Base-by-base conservation (phyloP, 495 filamentous ascomycete genomes). In the Tuber borchii region DNA sequence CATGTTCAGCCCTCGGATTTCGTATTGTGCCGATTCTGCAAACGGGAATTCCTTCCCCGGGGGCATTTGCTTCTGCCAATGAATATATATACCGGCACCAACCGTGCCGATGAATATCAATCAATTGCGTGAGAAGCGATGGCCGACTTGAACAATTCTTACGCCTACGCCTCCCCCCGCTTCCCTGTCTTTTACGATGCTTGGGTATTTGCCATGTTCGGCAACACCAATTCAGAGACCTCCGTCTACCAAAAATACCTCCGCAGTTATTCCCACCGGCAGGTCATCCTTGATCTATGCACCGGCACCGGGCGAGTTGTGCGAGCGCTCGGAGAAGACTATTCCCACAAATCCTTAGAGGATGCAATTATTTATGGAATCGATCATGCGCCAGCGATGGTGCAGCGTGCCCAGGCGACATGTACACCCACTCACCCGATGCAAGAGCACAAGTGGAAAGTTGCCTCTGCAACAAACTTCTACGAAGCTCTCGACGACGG, bases 271-370 rank as follows among this genome's bases (percentile, higher is more conserved):
- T n/a, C 26, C 5, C 20, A 46, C 3, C 51, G 40, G 6, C 76
- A 51, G 16, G 69, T 37, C 39, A 77, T 77, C 73, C 20, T 77
- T 37, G 76, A 77, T 70, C 72, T 77, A 69, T 74, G 68, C 73
- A 75, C 76, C 26, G 69, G 76, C 73, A 77, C 76, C 26, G 73
- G 76, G 37, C 70, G 74, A n/a, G 70, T 76, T 31, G 51, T 72
- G 3, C 72, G 45, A 26, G 22, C 22, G 10, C 40, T 76, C 39
- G 39, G 22, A n/a, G 68, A 65, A 12, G 45, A 20, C 19, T 20
- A 20, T 48, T 6, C 45, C 45, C 48, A 56, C 48, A 56, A 56
- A 56, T 56, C 48, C 8, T 10, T 56, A 20, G 48, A 56, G 19
- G 22, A 56, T 26, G 48, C 20, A n/a, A n/a, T 56, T 10, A 70